Evolutionary conservation across 345 rosid genomes (phyloP), one percentile per base, ranked within the genome.

Genomic region (Arabis hirsuta): DNA sequence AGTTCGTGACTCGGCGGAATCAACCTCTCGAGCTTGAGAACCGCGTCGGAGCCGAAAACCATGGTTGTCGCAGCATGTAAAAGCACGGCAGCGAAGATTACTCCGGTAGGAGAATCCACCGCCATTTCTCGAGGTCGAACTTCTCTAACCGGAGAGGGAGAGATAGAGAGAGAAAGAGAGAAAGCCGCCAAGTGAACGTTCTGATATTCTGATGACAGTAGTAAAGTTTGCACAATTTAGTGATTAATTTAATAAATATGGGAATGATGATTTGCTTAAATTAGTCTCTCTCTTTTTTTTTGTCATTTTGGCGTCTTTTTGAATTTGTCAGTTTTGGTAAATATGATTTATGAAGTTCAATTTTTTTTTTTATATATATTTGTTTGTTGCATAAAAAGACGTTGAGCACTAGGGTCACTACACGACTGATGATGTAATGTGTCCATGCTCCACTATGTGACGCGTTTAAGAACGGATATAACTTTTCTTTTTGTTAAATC

Each of bases 21-120:
- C 53, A 80, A 76, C 55, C 95, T 81, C 84, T 88, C 88, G 22
- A 88, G 85, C 72, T 54, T 73, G 54, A 88, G 76, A 29, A 78
- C 79, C 75, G 82, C 73, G 55, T 86, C 92, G 55, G 91, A 85
- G 62, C 84, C 82, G 53, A 59, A 59, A n/a, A 72, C 12, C 4
- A 83, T 79, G 52, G 14, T 73, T 47, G 58, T 73, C 7, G 58
- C 81, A 16, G 72, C 67, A 29, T 45, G 55, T 53, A 81, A 61
- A 62, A 72, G 44, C 58, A 59, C 27, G 19, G 62, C 56, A 12
- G 69, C 74, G 53, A 77, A 14, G 55, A 78, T 32, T n/a, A 78
- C 61, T 77, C 77, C 77, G 5, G 41, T 16, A 2, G 81, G 78
- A 72, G 69, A 54, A 73, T 20, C 64, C 78, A 50, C 81, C 71